phyloP scores from a whole-genome alignment of 1,139 yeast species.

The Blastobotrys elegans region DNA sequence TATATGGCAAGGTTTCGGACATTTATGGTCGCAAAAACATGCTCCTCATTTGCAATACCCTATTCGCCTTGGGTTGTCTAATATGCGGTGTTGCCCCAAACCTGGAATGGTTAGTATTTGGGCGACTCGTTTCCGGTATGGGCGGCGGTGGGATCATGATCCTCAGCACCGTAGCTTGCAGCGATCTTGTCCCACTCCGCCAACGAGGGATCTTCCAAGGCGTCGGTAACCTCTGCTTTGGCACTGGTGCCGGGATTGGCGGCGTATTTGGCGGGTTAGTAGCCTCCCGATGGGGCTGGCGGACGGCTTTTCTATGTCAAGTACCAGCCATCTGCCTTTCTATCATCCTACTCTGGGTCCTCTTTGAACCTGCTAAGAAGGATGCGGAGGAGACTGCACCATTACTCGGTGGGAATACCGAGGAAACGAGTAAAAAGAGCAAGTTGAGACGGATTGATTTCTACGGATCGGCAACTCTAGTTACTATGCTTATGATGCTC shows the following conservation, averaged over 20 bases:
- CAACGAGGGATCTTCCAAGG: constrained; percentile 60
- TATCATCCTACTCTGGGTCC: constrained; percentile 34
- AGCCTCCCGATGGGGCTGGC: constrained; percentile 76
- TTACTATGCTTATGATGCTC: constrained; percentile 46
- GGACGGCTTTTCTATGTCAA: constrained; percentile 56
- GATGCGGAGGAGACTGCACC: not conserved
- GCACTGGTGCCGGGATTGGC: constrained; percentile 67
- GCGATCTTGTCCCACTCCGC: constrained; percentile 54
- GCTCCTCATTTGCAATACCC: constrained; percentile 44
- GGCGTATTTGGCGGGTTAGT: constrained; percentile 68
- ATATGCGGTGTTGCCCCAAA: constrained; percentile 46
- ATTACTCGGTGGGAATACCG: not conserved
- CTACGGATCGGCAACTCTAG: constrained; percentile 60
- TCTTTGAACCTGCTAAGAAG: constrained; percentile 7
- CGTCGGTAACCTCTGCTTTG: constrained; percentile 57
- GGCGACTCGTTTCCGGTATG: constrained; percentile 55
- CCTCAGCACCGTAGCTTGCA: constrained; percentile 49
- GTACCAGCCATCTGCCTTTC: constrained; percentile 61
- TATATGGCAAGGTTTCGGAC: constrained; percentile 81
- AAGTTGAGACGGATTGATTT: constrained; percentile 52
- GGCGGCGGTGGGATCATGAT: constrained; percentile 64
- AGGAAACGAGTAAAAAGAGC: not conserved
- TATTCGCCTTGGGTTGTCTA: constrained; percentile 52
- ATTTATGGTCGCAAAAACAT: constrained; percentile 70
- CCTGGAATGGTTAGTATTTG: constrained; percentile 48